These are phyloP conservation scores for Breynia disticha DNA, from an alignment of 441 rosid species.

Conservation along the genomic window DNA sequence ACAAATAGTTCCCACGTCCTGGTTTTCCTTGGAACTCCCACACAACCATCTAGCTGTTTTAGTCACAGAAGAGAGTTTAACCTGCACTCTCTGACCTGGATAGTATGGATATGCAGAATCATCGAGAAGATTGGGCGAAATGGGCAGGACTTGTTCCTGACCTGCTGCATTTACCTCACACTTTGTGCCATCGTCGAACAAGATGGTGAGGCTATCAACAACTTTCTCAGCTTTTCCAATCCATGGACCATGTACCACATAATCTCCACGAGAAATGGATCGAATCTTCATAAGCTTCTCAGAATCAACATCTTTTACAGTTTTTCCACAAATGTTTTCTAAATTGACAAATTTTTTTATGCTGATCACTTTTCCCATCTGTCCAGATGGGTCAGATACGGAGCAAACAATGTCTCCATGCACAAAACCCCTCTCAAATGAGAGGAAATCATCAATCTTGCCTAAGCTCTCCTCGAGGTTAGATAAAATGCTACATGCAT, in stretches of 20 bases:
- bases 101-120: slow-evolving; percentile 59
- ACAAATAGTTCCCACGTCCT: slow-evolving; percentile 58
- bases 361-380: slow-evolving; percentile 61
- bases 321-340: slow-evolving; percentile 51
- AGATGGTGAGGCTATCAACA: slow-evolving; percentile 46
- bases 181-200: slow-evolving; percentile 67
- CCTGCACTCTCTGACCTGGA: slow-evolving; percentile 84
- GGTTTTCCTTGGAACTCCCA: slow-evolving; percentile 51
- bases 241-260: slow-evolving; percentile 72
- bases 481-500: slow-evolving; percentile 58
- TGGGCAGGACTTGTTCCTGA: slow-evolving; percentile 52
- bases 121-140: slow-evolving; percentile 48
- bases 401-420: slow-evolving; percentile 70
- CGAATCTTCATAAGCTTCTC: slow-evolving; percentile 46
- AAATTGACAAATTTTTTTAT: slow-evolving; percentile 50
- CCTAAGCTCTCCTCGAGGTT: slow-evolving; percentile 75
- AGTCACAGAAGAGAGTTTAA: slow-evolving; percentile 35
- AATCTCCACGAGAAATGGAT: slow-evolving; percentile 62
- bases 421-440: slow-evolving; percentile 61
- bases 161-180: slow-evolving; percentile 51
- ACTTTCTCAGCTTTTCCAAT: slow-evolving; percentile 64
- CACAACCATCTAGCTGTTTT: slow-evolving; percentile 70
- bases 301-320: slow-evolving; percentile 51
- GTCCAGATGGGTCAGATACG: slow-evolving; percentile 58
- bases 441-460: slow-evolving; percentile 82